Evolutionary conservation across 1,284 basidiomycete genomes (phyloP).

Genomic region (Coniophora puteana): DNA sequence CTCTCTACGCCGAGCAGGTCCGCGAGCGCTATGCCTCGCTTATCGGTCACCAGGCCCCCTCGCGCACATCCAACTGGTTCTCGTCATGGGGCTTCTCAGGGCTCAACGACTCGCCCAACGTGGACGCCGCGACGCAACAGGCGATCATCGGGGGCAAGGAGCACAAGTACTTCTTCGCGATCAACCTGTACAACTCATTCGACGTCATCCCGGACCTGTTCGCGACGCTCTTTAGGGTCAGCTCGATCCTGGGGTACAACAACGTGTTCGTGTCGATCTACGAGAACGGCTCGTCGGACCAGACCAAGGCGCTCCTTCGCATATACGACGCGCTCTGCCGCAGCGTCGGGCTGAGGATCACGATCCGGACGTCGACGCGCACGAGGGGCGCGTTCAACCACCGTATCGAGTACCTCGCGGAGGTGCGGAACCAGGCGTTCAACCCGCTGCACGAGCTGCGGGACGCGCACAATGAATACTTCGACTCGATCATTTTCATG

Average conservation of each 20-base stretch:
- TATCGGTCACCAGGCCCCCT: conserved; percentile 69
- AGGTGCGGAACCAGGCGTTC: conserved; percentile 93
- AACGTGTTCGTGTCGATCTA: conserved; percentile 97
- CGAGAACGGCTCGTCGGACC: conserved; percentile 95
- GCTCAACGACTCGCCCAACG: conserved; percentile 40
- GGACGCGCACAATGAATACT: conserved; percentile 86
- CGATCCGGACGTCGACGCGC: conserved; percentile 86
- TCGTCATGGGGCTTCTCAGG: conserved; percentile 43
- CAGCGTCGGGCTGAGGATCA: conserved; percentile 85
- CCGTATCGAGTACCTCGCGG: conserved; percentile 96
- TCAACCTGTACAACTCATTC: conserved; percentile 98
- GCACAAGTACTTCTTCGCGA: conserved; percentile 98
- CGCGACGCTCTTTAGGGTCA: conserved; percentile 89
- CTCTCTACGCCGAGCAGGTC: conserved; percentile 80
- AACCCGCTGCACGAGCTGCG: conserved; percentile 89
- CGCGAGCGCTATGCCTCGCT: conserved; percentile 80
- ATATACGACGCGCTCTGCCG: conserved; percentile 90
- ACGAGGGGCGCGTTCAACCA: conserved; percentile 96
- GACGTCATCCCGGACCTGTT: conserved; percentile 96
- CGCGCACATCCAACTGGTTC: conserved; percentile 58
- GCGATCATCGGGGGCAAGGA: conserved; percentile 48
- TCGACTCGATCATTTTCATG: conserved; percentile 96
- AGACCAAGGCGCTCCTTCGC: conserved; percentile 90
- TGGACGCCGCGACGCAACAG: conserved; percentile 31
- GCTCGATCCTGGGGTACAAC: conserved; percentile 88